Percentiles rank a stretch among this genome's conserved stretches.
Conservation (phyloP, 169 alveolate genomes). For the Plasmodium gaboni region DNA sequence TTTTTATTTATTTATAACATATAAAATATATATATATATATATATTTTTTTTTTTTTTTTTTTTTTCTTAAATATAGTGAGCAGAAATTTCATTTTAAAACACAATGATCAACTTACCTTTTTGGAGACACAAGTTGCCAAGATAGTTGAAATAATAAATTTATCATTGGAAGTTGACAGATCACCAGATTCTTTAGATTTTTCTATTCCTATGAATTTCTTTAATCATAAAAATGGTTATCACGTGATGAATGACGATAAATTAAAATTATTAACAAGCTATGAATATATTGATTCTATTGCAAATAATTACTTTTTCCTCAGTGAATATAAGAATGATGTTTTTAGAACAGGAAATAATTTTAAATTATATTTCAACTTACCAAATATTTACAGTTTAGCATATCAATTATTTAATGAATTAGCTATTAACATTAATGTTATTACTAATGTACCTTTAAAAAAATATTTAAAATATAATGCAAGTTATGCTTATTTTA, state of each 20-base stretch:
- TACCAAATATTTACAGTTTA: conserved; percentile 68
- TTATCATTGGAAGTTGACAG: conserved; percentile 18
- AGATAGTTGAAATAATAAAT: conserved; percentile 31
- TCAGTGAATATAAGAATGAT: conserved; percentile 7
- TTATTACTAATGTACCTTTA: conserved; percentile 42
- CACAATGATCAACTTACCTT: conserved; percentile 1
- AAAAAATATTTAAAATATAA: conserved; percentile 36
- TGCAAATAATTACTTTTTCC: conserved; percentile 41
- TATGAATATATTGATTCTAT: conserved; percentile 51
- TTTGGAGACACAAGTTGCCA: conserved; percentile 57
- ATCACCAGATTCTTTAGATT: conserved; percentile 8
- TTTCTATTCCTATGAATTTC: conserved; percentile 11
- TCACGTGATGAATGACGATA: conserved; percentile 5
- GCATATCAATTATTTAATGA: conserved; percentile 67
- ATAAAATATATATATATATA: neutral
- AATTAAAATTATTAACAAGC: neutral
- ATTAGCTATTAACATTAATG: conserved; percentile 62
- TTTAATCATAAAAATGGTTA: conserved; percentile 23
- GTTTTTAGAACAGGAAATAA: conserved; percentile 28
- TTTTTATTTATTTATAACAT: neutral
- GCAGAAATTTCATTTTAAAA: conserved; percentile 40
- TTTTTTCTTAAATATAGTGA: conserved; percentile 9
- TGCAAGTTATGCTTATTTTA: conserved; percentile 59
- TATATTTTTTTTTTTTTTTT: neutral
- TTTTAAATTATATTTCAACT: neutral